Percentiles rank a stretch among this genome's conserved stretches.
Evolutionary conservation across 305 asterid genomes (phyloP).

Genomic region (Solanum hybrid): DNA sequence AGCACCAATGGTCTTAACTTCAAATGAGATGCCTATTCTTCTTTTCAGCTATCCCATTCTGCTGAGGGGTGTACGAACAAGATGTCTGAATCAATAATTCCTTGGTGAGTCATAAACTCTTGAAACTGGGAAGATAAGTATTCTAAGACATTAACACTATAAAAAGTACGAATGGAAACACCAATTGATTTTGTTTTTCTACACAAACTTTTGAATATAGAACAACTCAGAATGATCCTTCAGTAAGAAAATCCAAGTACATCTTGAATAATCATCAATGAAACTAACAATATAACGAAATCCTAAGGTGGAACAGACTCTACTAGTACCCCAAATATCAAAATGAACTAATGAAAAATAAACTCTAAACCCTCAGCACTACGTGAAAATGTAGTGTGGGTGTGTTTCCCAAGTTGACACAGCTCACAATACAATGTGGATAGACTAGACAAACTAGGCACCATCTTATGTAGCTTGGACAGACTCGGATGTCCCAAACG

Average conservation of each 20-base stretch:
- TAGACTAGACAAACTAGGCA: neutral
- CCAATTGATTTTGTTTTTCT: neutral
- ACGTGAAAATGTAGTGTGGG: neutral
- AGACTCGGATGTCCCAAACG: neutral
- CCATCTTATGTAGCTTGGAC: neutral
- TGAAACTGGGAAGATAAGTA: neutral
- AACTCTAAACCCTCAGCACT: neutral
- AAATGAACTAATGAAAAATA: neutral
- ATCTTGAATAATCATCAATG: neutral
- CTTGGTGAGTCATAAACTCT: neutral
- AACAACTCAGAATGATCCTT: neutral
- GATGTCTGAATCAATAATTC: neutral
- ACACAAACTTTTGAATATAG: neutral
- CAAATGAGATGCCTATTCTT: neutral
- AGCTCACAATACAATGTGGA: neutral
- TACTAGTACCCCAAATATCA: neutral
- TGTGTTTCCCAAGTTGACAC: neutral
- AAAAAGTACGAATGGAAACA: neutral
- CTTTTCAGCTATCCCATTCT: neutral
- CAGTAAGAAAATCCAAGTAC: neutral
- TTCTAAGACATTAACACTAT: neutral
- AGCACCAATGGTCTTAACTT: neutral
- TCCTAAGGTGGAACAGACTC: neutral
- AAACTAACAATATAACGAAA: neutral
- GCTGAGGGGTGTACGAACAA: neutral